phyloP scores from a whole-genome alignment of 176 grass and related monocot genomes.

The Ananas comosus region DNA sequence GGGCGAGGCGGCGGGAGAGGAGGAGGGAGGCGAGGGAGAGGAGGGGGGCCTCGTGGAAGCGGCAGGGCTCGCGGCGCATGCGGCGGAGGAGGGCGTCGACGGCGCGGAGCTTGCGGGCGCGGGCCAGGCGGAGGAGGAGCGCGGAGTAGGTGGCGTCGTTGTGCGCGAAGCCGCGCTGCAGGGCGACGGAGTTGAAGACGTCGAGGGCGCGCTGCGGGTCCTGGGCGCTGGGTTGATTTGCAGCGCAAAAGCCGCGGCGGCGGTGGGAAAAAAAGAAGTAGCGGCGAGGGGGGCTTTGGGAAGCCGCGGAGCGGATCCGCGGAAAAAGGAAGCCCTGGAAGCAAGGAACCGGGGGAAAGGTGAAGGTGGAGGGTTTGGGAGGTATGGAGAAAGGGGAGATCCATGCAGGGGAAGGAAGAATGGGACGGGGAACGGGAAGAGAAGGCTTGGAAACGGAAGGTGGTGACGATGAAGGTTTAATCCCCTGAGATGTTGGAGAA shows the following conservation, averaged over 20 bases:
- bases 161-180: constrained; percentile 72
- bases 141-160: constrained; percentile 67
- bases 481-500: neutral
- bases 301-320: neutral
- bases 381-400: constrained; percentile 74
- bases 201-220: constrained; percentile 65
- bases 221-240: constrained; percentile 41
- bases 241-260: constrained; percentile 53
- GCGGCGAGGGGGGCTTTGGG: constrained; percentile 21
- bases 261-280: constrained; percentile 52
- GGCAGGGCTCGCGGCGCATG: constrained; percentile 54
- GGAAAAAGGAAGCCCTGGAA: too few species aligned
- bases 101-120: constrained; percentile 40
- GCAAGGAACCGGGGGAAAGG: neutral
- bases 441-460: constrained; percentile 2
- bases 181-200: constrained; percentile 64
- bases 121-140: constrained; percentile 72
- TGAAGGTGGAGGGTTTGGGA: constrained; percentile 6
- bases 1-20: constrained; percentile 31
- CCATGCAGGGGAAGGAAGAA: constrained; percentile 29
- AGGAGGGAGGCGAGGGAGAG: constrained; percentile 62
- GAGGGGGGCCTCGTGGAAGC: constrained; percentile 57
- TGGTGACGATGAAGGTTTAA: constrained; percentile 11
- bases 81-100: constrained; percentile 48
- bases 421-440: neutral